Evolutionary conservation across 306 rosid species (phyloP).

Genomic region (Castanospermum australe): DNA sequence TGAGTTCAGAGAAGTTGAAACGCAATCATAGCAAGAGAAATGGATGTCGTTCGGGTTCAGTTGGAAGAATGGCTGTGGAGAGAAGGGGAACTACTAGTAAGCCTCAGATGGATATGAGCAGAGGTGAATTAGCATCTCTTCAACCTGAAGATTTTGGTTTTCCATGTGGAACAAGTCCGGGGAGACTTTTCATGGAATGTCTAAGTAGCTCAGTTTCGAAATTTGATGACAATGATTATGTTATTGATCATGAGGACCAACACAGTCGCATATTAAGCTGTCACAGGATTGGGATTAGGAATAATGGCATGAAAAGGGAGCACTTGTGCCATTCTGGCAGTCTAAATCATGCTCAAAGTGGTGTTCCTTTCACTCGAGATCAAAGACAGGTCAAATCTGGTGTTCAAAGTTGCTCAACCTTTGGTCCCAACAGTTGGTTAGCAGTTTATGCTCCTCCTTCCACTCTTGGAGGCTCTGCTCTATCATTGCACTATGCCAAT

Average conservation of each 20-base stretch:
- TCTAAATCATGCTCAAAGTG: constrained; percentile 41
- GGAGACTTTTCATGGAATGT: constrained; percentile 93
- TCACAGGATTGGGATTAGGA: constrained; percentile 30
- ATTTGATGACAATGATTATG: constrained; percentile 43
- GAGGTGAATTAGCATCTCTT: constrained; percentile 58
- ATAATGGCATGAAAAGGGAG: constrained; percentile 48
- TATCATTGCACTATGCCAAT: constrained; percentile 94
- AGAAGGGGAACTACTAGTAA: constrained; percentile 41
- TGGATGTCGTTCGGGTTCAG: constrained; percentile 32
- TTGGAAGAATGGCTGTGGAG: constrained; percentile 39
- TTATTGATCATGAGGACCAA: constrained; percentile 42
- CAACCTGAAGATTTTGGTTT: constrained; percentile 68
- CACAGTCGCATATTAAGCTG: constrained; percentile 45
- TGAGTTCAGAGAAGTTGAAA: constrained; percentile 42
- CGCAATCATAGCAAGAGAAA: constrained; percentile 41
- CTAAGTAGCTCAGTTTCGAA: constrained; percentile 77
- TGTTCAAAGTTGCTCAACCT: constrained; percentile 41
- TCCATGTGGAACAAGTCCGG: constrained; percentile 87
- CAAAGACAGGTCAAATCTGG: constrained; percentile 35
- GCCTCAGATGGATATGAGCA: constrained; percentile 47
- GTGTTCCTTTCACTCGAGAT: constrained; percentile 43
- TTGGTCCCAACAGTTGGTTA: constrained; percentile 64
- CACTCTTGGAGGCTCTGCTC: constrained; percentile 90
- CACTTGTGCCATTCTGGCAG: constrained; percentile 38
- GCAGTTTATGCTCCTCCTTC: constrained; percentile 68